Evolutionary conservation across 208 protist species (phyloP), one percentile per base, ranked within the genome.

Genomic region (Strigomonas galati): DNA sequence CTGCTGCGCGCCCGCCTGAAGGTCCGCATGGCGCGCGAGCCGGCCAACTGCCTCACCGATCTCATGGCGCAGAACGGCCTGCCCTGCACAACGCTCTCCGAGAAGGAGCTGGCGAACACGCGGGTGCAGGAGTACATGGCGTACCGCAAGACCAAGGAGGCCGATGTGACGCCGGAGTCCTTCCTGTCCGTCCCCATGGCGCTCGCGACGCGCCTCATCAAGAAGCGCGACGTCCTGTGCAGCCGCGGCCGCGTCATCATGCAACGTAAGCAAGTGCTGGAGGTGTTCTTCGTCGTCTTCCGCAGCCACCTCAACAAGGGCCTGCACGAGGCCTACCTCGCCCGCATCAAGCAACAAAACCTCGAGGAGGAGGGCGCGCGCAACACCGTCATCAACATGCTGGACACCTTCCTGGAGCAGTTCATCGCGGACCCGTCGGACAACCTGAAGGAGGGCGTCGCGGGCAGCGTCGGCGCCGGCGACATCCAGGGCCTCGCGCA

Each of bases 231-330:
- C 32, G 85, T 92, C 32, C 69, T 95, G 5, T 92, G 84, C 71
- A 73, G 81, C 15, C 57, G 43, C 23, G 90, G 90, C 4, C 74
- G 78, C 23, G 87, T 85, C 2, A 91, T 95, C 66, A 78, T 95
- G 31, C 84, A 84, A 35, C 73, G 77, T 1, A 82, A 92, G 23
- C 87, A 93, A 71, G 90, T 84, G 28, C 83, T 89, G 61, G 90
- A 95, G 35, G 90, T 93, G 27, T 92, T 93, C 75, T n/a, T 95
- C 15, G 85, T 77, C 0, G 73, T 93, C 12, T 95, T 90, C 74
- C 74, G 71, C 44, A 72, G 70, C 12, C 73, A 82, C 37, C 67
- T 95, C 6, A 84, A 82, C 32, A 79, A 78, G 12, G 82, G 84
- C n/a, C 66, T 95, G 63, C 84, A 92, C 74, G 85, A 80, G 23